Conservation (phyloP, 2,329 filamentous ascomycete genomes). For the Aureobasidium sp. region DNA sequence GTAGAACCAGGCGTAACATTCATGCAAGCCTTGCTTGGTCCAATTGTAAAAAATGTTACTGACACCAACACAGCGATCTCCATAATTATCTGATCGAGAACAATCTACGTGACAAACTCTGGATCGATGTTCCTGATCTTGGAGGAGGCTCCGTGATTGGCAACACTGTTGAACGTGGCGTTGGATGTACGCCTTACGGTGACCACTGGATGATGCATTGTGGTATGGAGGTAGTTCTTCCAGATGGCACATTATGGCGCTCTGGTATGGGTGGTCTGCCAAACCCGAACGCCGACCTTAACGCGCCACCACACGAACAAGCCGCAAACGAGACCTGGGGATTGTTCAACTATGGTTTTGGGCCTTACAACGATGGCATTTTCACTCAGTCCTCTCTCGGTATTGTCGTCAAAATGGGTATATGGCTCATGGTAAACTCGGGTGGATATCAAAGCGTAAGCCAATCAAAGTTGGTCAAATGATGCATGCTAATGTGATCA, state of each 20-base stretch:
- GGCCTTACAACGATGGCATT: slow-evolving; percentile 31
- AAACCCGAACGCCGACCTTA: slow-evolving; percentile 21
- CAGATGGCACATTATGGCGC: slow-evolving; percentile 32
- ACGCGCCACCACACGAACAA: slow-evolving; percentile 20
- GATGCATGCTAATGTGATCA: slow-evolving; percentile 13
- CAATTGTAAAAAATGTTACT: neutral
- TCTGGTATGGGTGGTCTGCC: slow-evolving; percentile 38
- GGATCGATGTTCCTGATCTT: slow-evolving; percentile 42
- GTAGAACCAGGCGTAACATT: slow-evolving; percentile 52
- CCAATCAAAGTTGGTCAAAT: neutral
- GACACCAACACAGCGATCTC: slow-evolving; percentile 27
- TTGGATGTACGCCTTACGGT: slow-evolving; percentile 34
- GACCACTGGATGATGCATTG: slow-evolving; percentile 42
- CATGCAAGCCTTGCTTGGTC: slow-evolving; percentile 22
- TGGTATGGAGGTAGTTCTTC: slow-evolving; percentile 38
- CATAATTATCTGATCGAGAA: slow-evolving; percentile 43
- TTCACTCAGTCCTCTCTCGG: slow-evolving; percentile 32
- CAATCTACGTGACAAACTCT: slow-evolving; percentile 31
- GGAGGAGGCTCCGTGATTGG: slow-evolving; percentile 46
- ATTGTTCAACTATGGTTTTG: slow-evolving; percentile 31
- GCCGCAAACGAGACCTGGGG: slow-evolving; percentile 21
- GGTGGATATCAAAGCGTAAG: slow-evolving; percentile 37
- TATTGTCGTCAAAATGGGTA: slow-evolving; percentile 44
- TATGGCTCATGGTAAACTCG: slow-evolving; percentile 48
- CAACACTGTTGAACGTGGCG: slow-evolving; percentile 43